A percentile compares a stretch with the other conserved stretches of the same genome.
Conservation (phyloP, 1,139 yeast genomes). For the Sugiyamaella grinbergsii region DNA sequence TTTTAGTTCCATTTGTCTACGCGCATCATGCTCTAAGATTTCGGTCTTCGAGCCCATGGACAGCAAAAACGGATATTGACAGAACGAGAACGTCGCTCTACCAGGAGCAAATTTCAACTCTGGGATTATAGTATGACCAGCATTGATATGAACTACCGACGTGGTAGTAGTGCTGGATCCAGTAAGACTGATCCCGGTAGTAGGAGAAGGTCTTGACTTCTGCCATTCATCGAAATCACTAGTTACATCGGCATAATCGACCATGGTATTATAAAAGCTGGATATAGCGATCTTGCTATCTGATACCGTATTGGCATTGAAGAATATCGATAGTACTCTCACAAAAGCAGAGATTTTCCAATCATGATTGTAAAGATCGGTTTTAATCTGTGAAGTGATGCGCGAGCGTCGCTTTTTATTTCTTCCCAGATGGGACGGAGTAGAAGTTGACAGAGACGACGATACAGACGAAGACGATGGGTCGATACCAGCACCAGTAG, state of each 20-base stretch:
- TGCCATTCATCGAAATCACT: conserved; percentile 89
- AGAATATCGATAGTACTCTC: conserved; percentile 56
- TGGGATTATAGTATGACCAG: conserved; percentile 9
- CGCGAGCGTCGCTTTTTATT: conserved; percentile 38
- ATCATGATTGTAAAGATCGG: conserved; percentile 70
- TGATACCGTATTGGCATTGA: conserved; percentile 53
- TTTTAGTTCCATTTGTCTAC: conserved; percentile 77
- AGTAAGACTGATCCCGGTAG: not conserved
- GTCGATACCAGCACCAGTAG: not conserved
- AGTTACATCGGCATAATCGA: conserved; percentile 74
- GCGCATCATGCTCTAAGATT: conserved; percentile 79
- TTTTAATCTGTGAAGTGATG: conserved; percentile 44
- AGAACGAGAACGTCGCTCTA: conserved; percentile 46
- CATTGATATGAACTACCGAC: not conserved
- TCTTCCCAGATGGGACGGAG: conserved; percentile 16
- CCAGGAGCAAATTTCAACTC: conserved; percentile 4
- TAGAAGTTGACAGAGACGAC: not conserved
- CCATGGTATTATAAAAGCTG: conserved; percentile 74
- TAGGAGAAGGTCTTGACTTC: conserved; percentile 24
- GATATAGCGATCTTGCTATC: conserved; percentile 49
- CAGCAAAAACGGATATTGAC: conserved; percentile 80
- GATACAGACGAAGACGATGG: not conserved
- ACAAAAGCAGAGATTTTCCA: conserved; percentile 80
- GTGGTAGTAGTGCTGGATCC: not conserved
- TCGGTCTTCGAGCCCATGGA: conserved; percentile 82